Conservation (phyloP, 169 alveolate genomes). For the Plasmodium cynomolgi region DNA sequence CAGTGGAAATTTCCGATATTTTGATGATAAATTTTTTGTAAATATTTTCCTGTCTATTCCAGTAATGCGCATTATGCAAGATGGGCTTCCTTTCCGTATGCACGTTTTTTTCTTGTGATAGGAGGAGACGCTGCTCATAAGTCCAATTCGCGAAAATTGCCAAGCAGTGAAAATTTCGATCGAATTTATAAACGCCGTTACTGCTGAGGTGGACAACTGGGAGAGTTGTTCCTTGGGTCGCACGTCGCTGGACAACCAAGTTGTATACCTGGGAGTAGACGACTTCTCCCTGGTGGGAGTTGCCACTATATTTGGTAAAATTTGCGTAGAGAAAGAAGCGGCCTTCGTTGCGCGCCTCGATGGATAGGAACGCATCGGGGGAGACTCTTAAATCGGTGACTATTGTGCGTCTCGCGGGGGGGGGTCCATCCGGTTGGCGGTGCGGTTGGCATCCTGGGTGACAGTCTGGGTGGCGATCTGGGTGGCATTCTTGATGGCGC, state of each 20-base stretch:
- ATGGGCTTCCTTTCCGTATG: not conserved
- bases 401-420: not conserved
- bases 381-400: conserved; percentile 7
- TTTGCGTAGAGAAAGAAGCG: conserved; percentile 23
- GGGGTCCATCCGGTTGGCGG: not conserved
- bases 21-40: conserved; percentile 11
- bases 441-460: not conserved
- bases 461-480: not conserved
- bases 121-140: not conserved
- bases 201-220: conserved; percentile 14
- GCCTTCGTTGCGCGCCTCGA: conserved; percentile 42
- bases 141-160: not conserved
- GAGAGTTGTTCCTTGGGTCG: not conserved
- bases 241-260: conserved; percentile 8
- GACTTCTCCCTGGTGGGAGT: not conserved
- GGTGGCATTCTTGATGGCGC: not conserved
- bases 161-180: conserved; percentile 9
- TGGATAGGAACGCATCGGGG: conserved; percentile 30
- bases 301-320: not conserved
- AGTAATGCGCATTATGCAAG: not conserved
- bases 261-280: conserved; percentile 32
- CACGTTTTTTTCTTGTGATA: not conserved
- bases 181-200: conserved; percentile 13
- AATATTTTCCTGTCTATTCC: not conserved
- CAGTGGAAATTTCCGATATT: conserved; percentile 16